phyloP scores from a whole-genome alignment of 2,329 filamentous ascomycete genomes.

The Talaromyces sp. region DNA sequence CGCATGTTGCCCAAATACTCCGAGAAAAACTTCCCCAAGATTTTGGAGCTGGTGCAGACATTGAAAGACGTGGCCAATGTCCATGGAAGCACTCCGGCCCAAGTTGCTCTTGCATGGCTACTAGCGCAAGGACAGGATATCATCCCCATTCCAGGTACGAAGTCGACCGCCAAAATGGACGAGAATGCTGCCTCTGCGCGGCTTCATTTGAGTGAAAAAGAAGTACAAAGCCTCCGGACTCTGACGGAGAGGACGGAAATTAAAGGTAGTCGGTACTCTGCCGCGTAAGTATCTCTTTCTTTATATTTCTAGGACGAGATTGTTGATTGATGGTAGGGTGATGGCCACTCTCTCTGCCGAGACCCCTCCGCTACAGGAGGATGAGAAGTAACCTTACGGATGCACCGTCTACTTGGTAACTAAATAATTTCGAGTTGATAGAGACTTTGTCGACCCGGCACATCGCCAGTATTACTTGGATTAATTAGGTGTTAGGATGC shows the following conservation, averaged over 20 bases:
- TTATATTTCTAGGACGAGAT: background rate
- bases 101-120: slow-evolving; percentile 48
- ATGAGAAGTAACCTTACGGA: background rate
- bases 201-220: slow-evolving; percentile 16
- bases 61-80: slow-evolving; percentile 37
- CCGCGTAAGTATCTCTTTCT: slow-evolving; percentile 11
- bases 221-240: slow-evolving; percentile 13
- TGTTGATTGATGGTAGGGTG: slow-evolving; percentile 3
- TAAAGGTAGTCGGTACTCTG: slow-evolving; percentile 14
- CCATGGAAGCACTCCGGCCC: slow-evolving; percentile 39
- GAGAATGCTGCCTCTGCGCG: slow-evolving; percentile 37
- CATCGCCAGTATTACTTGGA: background rate
- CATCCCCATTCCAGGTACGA: slow-evolving; percentile 40
- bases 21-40: slow-evolving; percentile 45
- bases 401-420: background rate
- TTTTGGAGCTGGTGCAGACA: slow-evolving; percentile 41
- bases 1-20: slow-evolving; percentile 43
- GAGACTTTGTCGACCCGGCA: background rate
- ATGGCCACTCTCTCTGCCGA: background rate
- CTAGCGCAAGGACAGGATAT: slow-evolving; percentile 29
- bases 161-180: slow-evolving; percentile 27
- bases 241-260: slow-evolving; percentile 15
- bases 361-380: background rate
- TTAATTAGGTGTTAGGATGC: too few species aligned
- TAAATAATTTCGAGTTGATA: background rate